phyloP scores from a whole-genome alignment of 2,329 filamentous ascomycete species.

The Juglanconis oblonga region DNA sequence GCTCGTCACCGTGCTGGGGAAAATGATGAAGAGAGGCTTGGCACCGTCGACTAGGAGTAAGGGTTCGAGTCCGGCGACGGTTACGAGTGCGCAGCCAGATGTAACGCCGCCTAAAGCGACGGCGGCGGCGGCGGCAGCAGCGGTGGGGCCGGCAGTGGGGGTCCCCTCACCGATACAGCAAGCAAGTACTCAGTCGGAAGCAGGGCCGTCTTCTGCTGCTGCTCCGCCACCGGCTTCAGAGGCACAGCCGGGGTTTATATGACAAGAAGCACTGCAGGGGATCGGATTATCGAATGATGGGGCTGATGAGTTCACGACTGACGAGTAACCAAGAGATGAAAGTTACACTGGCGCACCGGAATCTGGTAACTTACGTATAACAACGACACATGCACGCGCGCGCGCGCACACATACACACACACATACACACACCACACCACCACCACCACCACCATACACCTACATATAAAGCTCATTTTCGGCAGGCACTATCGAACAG shows the following conservation, averaged over 20 bases:
- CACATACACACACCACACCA: too few species aligned
- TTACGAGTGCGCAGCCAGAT: neutral
- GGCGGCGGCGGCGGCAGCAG: neutral
- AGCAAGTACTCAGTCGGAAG: neutral
- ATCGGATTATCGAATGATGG: too few species aligned
- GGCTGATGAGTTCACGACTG: too few species aligned
- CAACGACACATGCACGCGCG: too few species aligned
- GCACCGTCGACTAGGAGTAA: slow-evolving; percentile 32
- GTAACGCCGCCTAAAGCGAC: neutral
- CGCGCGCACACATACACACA: too few species aligned
- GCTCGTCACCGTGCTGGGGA: slow-evolving; percentile 79
- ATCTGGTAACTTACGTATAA: too few species aligned
- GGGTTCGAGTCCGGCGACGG: slow-evolving; percentile 27
- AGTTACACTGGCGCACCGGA: too few species aligned
- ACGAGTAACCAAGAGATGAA: too few species aligned
- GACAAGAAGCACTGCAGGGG: neutral
- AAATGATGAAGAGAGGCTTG: slow-evolving; percentile 77
- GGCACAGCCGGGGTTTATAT: slow-evolving; percentile 8
- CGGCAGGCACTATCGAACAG: too few species aligned
- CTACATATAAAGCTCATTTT: too few species aligned
- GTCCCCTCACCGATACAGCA: neutral
- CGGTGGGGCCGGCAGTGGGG: neutral
- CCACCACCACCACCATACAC: too few species aligned
- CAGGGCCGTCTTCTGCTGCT: neutral
- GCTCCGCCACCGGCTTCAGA: neutral